Percentiles rank a stretch among this genome's conserved stretches.
Evolutionary conservation across 2,329 filamentous ascomycete species (phyloP).

Genomic region (Aaosphaeria arxii): DNA sequence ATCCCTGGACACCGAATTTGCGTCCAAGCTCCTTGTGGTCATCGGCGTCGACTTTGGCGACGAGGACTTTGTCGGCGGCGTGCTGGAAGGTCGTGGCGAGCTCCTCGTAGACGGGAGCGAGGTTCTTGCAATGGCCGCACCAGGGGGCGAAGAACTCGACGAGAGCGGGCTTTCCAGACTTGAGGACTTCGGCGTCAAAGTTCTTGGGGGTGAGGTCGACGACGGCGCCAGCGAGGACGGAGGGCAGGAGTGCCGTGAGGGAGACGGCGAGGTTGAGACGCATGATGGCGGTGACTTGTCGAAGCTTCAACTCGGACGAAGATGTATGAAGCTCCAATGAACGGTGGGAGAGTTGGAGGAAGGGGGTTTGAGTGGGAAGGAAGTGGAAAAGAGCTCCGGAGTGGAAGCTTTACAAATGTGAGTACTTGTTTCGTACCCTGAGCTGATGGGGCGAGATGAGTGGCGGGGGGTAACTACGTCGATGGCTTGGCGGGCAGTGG

Average conservation of each 20-base stretch:
- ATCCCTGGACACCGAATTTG: constrained; percentile 86
- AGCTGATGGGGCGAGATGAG: too few relatives aligned
- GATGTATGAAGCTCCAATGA: not conserved
- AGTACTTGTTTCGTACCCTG: too few relatives aligned
- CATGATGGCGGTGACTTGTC: constrained; percentile 16
- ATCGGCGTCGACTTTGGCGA: constrained; percentile 96
- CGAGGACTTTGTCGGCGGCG: constrained; percentile 72
- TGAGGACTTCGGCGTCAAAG: constrained; percentile 85
- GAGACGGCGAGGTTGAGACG: constrained; percentile 29
- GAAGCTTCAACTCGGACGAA: not conserved
- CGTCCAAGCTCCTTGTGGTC: constrained; percentile 80
- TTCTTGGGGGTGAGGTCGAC: constrained; percentile 85
- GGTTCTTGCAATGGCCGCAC: constrained; percentile 99
- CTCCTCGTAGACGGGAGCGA: constrained; percentile 93
- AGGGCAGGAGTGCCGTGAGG: constrained; percentile 29
- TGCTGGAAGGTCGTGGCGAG: constrained; percentile 72
- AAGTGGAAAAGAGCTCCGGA: not conserved
- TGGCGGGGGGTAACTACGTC: too few relatives aligned
- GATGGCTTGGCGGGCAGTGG: too few relatives aligned
- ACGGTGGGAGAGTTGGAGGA: constrained; percentile 11
- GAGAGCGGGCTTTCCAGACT: constrained; percentile 90
- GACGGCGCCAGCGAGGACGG: constrained; percentile 71
- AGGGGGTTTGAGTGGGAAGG: constrained; percentile 10
- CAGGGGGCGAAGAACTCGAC: constrained; percentile 98
- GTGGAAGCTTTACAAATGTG: too few relatives aligned